Evolutionary conservation across 2,329 filamentous ascomycete genomes (phyloP).

Genomic region (Aspergillus hiratsukae): DNA sequence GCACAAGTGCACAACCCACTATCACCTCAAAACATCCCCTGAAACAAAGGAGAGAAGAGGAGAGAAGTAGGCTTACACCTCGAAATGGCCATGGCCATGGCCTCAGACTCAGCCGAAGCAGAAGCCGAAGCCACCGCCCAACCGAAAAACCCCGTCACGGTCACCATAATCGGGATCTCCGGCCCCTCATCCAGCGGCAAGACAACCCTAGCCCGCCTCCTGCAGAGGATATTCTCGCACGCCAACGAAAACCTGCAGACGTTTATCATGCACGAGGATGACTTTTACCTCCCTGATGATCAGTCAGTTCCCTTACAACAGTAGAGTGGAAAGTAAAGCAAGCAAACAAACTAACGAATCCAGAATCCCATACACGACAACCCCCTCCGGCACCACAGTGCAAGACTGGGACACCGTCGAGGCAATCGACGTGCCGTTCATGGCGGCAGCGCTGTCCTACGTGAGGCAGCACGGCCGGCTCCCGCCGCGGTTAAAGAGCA

Average conservation of each 20-base stretch:
- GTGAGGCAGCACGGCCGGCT: slow-evolving; percentile 61
- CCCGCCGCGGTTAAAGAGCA: slow-evolving; percentile 49
- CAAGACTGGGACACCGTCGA: slow-evolving; percentile 90
- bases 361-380: slow-evolving; percentile 45
- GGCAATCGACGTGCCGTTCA: slow-evolving; percentile 66
- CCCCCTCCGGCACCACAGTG: slow-evolving; percentile 52
- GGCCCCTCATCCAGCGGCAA: slow-evolving; percentile 92
- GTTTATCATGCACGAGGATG: slow-evolving; percentile 90
- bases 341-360: neutral
- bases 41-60: neutral
- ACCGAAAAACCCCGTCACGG: slow-evolving; percentile 39
- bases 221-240: slow-evolving; percentile 73
- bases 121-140: too few species aligned
- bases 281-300: slow-evolving; percentile 82
- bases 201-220: slow-evolving; percentile 81
- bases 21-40: neutral
- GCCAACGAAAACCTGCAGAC: slow-evolving; percentile 19
- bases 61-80: neutral
- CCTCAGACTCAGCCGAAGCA: too few species aligned
- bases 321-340: too few species aligned
- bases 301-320: slow-evolving; percentile 49
- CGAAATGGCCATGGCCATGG: neutral
- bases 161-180: slow-evolving; percentile 76
- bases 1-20: neutral
- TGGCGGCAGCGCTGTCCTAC: slow-evolving; percentile 63